Base-by-base conservation (phyloP, 176 grass and related monocot species). In the Rhynchospora breviuscula region DNA sequence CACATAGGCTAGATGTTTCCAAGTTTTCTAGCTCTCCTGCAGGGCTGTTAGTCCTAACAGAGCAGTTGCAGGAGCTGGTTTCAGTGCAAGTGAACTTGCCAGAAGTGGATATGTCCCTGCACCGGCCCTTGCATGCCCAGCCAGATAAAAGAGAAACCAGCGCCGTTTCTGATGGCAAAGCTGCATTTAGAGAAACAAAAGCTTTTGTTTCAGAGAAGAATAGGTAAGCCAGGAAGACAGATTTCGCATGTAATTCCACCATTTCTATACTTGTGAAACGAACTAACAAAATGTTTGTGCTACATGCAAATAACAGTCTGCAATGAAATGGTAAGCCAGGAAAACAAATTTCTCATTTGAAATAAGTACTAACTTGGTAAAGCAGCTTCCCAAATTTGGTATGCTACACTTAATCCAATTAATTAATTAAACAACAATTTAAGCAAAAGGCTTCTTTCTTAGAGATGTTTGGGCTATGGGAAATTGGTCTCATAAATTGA, bases 81-180 rank as follows among this genome's bases (percentile, higher is more conserved):
- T 49, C 84, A 88, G 79, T 54, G 78, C 90, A 94, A 89, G 85
- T 74, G 56, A 92, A 91, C 84, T 88, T 92, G 64, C 90, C 85
- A 83, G 51, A 78, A 70, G 51, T 73, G 46, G 90, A 83, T 19
- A 31, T 92, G 82, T 90, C 85, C 80, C 86, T 71, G 46, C 76
- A 56, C 59, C 71, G 76, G 81, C 87, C 85, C 88, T 94, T 97
- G 88, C 94, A 97, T 79, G 90, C 92, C 94, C 94, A 97, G 63
- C 92, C 92, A 2, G 90, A 94, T 17, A 97, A 81, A 90, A 97
- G 90, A 49, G 85, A 94, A 63, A 94, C 90, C 59, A 97, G 52
- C 72, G 90, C 87, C 64, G 81, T 83, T 91, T 94, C 94, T 69
- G 92, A 92, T 62, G 85, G 88, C 85, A 92, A 78, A 83, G 90